These are phyloP conservation scores for Aspergillus fructus DNA, from an alignment of 2,329 filamentous ascomycete genomes.

Conservation along the genomic window DNA sequence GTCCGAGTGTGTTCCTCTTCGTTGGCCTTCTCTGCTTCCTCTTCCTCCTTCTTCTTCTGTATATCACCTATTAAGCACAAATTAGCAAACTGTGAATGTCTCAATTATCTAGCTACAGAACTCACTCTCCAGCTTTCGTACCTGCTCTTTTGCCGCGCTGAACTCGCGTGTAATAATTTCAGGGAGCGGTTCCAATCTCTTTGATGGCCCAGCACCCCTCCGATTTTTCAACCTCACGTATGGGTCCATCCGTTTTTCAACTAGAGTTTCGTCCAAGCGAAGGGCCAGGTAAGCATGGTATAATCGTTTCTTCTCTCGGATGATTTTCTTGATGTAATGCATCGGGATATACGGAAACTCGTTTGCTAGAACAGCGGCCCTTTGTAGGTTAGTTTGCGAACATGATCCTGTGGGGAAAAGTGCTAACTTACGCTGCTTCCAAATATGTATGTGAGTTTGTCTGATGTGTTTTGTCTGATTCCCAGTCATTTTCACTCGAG, in stretches of 20 bases:
- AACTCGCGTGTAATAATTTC: slow-evolving; percentile 23
- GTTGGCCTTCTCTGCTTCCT: slow-evolving; percentile 33
- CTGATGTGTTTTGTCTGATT: slow-evolving; percentile 26
- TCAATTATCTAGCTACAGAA: neutral
- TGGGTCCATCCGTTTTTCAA: slow-evolving; percentile 9
- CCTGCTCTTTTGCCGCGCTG: slow-evolving; percentile 25
- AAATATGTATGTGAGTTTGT: slow-evolving; percentile 20
- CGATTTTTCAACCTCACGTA: slow-evolving; percentile 23
- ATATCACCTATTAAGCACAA: slow-evolving; percentile 6
- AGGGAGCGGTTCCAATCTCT: neutral
- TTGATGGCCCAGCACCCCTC: neutral
- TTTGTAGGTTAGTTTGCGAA: neutral
- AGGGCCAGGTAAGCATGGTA: slow-evolving; percentile 30
- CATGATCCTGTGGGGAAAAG: neutral
- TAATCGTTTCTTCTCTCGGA: slow-evolving; percentile 31
- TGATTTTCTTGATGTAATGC: slow-evolving; percentile 35
- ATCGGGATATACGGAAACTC: slow-evolving; percentile 41
- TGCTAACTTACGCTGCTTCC: slow-evolving; percentile 22
- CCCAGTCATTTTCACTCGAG: slow-evolving; percentile 26
- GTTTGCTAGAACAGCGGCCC: slow-evolving; percentile 11
- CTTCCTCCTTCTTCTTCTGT: slow-evolving; percentile 22
- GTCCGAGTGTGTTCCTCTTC: slow-evolving; percentile 40
- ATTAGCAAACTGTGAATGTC: neutral
- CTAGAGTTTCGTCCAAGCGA: slow-evolving; percentile 21
- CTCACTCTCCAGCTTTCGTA: slow-evolving; percentile 22